Evolutionary conservation across 352 stramenopile species (phyloP).

Genomic region (Phytophthora lateralis): DNA sequence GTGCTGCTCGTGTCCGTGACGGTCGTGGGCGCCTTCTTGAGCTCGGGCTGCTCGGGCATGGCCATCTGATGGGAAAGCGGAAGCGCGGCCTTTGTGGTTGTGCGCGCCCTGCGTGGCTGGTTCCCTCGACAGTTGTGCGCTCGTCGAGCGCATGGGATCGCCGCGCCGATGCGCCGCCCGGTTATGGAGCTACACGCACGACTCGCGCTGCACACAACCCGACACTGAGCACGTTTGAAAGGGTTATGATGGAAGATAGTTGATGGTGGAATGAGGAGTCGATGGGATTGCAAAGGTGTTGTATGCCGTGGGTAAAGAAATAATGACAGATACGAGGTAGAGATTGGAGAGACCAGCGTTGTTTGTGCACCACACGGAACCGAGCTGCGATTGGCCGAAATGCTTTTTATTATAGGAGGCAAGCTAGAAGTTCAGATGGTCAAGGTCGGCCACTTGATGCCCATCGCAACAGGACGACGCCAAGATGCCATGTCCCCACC

Average conservation of each 20-base stretch:
- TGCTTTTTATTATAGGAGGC: not conserved
- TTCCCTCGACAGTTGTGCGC: conserved; percentile 23
- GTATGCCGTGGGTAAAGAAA: not conserved
- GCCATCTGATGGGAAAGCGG: conserved; percentile 28
- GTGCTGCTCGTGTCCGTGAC: conserved; percentile 37
- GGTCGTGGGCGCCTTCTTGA: conserved; percentile 25
- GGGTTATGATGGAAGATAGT: conserved; percentile 11
- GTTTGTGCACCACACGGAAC: not conserved
- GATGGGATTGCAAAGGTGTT: conserved; percentile 5
- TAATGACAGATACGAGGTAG: conserved; percentile 11
- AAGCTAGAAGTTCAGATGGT: conserved; percentile 3
- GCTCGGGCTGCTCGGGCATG: conserved; percentile 26
- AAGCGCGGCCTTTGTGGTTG: conserved; percentile 28
- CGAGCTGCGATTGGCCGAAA: not conserved
- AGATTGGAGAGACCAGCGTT: conserved; percentile 18
- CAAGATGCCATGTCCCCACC: conserved; percentile 2
- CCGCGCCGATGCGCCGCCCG: conserved; percentile 3
- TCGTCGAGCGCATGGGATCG: conserved; percentile 28
- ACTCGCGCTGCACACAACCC: conserved; percentile 16
- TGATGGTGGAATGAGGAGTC: not conserved
- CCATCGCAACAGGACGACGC: conserved; percentile 13
- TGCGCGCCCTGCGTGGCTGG: conserved; percentile 12
- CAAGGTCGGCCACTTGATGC: conserved; percentile 12
- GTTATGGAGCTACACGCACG: conserved; percentile 23
- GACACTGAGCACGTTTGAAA: conserved; percentile 17